Base-by-base conservation (phyloP, 192 early-diverging fungal species). In the Coemansia sp. region DNA sequence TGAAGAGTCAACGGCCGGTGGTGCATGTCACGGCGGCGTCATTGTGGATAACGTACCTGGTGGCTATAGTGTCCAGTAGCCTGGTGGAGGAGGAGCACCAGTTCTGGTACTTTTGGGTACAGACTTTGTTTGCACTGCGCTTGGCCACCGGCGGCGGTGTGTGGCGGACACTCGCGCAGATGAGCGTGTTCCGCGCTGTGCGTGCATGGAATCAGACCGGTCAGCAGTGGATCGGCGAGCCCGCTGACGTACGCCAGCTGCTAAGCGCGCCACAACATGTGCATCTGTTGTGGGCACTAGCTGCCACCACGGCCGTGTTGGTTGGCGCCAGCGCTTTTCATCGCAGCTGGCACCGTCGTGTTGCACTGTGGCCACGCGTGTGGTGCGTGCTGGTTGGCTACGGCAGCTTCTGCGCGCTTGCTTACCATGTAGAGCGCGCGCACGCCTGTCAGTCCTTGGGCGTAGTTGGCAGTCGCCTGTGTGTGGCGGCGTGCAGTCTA, bases 1-100 rank as follows among this genome's bases (percentile, higher is more conserved):
- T 30, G 16, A 70, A 68, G 22, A 30, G 63, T 26, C 38, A 48
- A 24, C 38, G 30, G 8, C 30, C 67, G 49, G 34, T 52, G 3
- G 58, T 79, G 49, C 49, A 58, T 1, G 5, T 51, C 32, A 67
- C 76, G 22, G 61, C 76, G 6, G 54, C 60, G 0, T 41, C 78
- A 27, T 68, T 84, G 31, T 49, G 82, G 41, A 31, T 64, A 7
- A 79, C 78, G 7, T 89, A 89, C 47, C 52, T 84, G 30, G 14
- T 84, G n/a, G 82, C 85, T 0, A 53, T 87, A 47, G 82, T 81
- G 68, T 82, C 89, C 7, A 89, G 86, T 30, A 90, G 89, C 48
- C 83, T 86, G 69, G 83, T 92, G 4, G 90, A 92, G 67, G 88
- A 92, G 52, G 90, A 92, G 65, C 86, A 88, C 56, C 83, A 85